Evolutionary conservation across 805 yeast genomes (phyloP).

Genomic region (Kodamaea sagamina): DNA sequence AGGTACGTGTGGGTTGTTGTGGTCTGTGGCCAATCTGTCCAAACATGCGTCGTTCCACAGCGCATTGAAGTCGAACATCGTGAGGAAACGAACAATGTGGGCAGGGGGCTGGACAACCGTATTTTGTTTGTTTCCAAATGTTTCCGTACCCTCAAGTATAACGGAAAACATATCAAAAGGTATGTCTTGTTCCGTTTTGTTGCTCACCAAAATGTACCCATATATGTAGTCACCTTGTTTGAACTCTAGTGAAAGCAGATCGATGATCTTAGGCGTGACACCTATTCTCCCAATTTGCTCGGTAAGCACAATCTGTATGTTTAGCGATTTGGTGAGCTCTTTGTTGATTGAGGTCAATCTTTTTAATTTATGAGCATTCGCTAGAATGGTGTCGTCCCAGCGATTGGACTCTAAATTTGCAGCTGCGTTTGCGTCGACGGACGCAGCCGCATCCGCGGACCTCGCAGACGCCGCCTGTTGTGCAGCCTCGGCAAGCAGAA

Average conservation of each 20-base stretch:
- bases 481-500: background rate
- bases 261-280: constrained; percentile 31
- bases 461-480: background rate
- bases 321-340: constrained; percentile 27
- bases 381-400: constrained; percentile 39
- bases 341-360: constrained; percentile 32
- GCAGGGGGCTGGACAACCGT: constrained; percentile 20
- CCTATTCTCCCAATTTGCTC: constrained; percentile 37
- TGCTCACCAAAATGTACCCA: constrained; percentile 37
- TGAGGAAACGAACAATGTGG: constrained; percentile 30
- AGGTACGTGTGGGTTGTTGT: constrained; percentile 31
- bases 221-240: constrained; percentile 40
- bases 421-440: constrained; percentile 17
- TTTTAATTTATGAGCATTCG: constrained; percentile 37
- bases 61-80: constrained; percentile 45
- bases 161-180: constrained; percentile 45
- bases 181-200: constrained; percentile 27
- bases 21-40: constrained; percentile 34
- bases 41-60: constrained; percentile 40
- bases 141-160: constrained; percentile 35
- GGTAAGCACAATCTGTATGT: constrained; percentile 34
- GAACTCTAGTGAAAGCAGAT: constrained; percentile 33
- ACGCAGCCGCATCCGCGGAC: background rate
- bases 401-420: constrained; percentile 17
- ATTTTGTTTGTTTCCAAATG: constrained; percentile 25